Percentiles rank a stretch among this genome's conserved stretches.
Evolutionary conservation across 1,139 yeast genomes (phyloP).

Genomic region (Suhomyces wounanorum): DNA sequence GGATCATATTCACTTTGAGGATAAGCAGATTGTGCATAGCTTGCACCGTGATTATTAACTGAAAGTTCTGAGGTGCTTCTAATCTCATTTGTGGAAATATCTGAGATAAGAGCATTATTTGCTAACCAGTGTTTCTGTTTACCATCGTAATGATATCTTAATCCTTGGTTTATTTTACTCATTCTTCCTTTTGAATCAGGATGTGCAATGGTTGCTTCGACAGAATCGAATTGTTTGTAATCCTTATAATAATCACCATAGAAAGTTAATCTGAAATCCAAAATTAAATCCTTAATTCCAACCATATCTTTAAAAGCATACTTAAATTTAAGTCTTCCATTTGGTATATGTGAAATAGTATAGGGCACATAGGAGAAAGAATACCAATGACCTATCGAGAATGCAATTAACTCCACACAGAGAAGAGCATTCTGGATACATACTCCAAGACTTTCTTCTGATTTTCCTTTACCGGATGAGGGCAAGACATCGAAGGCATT

Average conservation of each 20-base stretch:
- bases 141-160: slow-evolving; percentile 80
- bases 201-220: slow-evolving; percentile 68
- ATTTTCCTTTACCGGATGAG: slow-evolving; percentile 9
- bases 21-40: slow-evolving; percentile 4
- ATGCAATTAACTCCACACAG: slow-evolving; percentile 82
- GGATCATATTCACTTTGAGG: slow-evolving; percentile 24
- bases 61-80: slow-evolving; percentile 34
- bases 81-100: slow-evolving; percentile 18
- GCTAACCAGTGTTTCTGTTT: slow-evolving; percentile 85
- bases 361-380: slow-evolving; percentile 83
- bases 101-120: slow-evolving; percentile 15
- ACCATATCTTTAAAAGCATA: slow-evolving; percentile 76
- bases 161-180: slow-evolving; percentile 79
- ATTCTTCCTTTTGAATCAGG: slow-evolving; percentile 66
- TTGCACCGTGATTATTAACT: slow-evolving; percentile 14
- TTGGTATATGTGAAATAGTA: slow-evolving; percentile 59
- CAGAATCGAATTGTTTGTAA: slow-evolving; percentile 81
- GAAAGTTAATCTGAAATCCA: slow-evolving; percentile 70
- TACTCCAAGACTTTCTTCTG: slow-evolving; percentile 43
- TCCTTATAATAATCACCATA: slow-evolving; percentile 74
- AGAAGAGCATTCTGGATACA: slow-evolving; percentile 77
- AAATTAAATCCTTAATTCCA: slow-evolving; percentile 70
- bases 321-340: slow-evolving; percentile 60
- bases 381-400: slow-evolving; percentile 84
- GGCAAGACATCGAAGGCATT: slow-evolving; percentile 55